These are phyloP conservation scores for Pisolithus thermaeus DNA, from an alignment of 1,284 basidiomycete species.

Conservation along the genomic window DNA sequence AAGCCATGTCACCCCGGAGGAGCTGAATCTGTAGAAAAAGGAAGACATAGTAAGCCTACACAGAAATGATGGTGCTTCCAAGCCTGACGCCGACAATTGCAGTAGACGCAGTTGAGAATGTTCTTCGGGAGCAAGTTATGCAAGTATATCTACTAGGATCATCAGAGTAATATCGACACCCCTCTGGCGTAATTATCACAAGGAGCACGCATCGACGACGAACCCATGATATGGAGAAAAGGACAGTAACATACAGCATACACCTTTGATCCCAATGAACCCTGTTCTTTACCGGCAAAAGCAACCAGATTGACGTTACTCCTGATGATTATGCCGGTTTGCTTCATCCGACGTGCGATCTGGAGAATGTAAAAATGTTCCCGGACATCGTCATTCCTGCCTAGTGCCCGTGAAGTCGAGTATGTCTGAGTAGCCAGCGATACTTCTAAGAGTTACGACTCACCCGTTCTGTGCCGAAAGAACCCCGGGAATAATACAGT, in stretches of 20 bases:
- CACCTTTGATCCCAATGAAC: too few relatives aligned
- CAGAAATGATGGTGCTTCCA: neutral
- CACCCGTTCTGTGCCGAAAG: conserved; percentile 52
- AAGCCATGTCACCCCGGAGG: conserved; percentile 68
- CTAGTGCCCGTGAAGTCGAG: conserved; percentile 28
- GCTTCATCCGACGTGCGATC: conserved; percentile 66
- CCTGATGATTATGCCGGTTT: conserved; percentile 55
- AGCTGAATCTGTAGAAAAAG: conserved; percentile 56
- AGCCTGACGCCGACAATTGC: conserved; percentile 32
- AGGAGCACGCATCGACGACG: neutral
- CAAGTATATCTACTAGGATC: conserved; percentile 88
- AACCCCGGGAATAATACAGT: conserved; percentile 76
- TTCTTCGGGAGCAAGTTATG: conserved; percentile 69
- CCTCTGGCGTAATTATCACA: conserved; percentile 39
- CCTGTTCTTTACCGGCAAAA: too few relatives aligned
- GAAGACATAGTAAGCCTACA: neutral
- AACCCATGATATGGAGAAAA: neutral
- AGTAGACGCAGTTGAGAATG: conserved; percentile 77
- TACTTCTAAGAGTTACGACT: conserved; percentile 1
- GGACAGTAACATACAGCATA: neutral
- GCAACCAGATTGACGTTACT: conserved; percentile 64
- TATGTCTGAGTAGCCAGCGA: too few relatives aligned
- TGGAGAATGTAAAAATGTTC: conserved; percentile 67
- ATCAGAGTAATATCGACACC: conserved; percentile 71
- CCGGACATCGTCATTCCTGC: conserved; percentile 78